Base-by-base conservation (phyloP, 345 rosid species). In the Moricandia arvensis region DNA sequence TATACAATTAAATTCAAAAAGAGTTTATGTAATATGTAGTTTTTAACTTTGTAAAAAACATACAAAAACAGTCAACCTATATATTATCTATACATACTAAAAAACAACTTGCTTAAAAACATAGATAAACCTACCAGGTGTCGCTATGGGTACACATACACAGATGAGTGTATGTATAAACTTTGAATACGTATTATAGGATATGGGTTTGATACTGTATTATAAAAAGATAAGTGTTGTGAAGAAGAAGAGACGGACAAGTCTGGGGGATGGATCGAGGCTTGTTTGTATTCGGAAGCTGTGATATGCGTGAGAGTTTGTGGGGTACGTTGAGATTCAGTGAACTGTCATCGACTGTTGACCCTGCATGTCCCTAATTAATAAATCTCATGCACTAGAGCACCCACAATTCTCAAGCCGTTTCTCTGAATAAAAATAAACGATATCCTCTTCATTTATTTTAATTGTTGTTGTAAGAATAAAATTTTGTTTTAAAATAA, bases 241-340 rank as follows among this genome's bases (percentile, higher is more conserved):
- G 57, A 55, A 73, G 76, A 69, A 17, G 66, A 38, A 34, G 37
- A 33, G 37, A 71, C 63, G 68, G 67, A 77, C 47, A 65, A 72
- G 68, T 58, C 30, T 34, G 35, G 26, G 69, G 73, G 59, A 71
- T 59, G 63, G 68, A 72, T 78, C 69, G 76, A 78, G 73, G 43
- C 71, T 58, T 71, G 66, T 59, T 59, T 72, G 81, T 72, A 63
- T 63, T 55, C 59, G 47, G 54, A 76, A 76, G 71, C 75, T 70
- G 63, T 63, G 71, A 57, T 49, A 49, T 49, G 24, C 55, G 24
- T 49, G 55, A 49, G 68, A 26, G 55, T 47, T 49, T 78, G 77
- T 78, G 77, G 76, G 81, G 54, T 54, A 65, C 73, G 55, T 76
- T 53, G 41, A 70, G 24, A 65, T 57, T 70, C 67, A 78, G 63